Evolutionary conservation across 345 rosid genomes (phyloP).

Genomic region (Syzygium grande): DNA sequence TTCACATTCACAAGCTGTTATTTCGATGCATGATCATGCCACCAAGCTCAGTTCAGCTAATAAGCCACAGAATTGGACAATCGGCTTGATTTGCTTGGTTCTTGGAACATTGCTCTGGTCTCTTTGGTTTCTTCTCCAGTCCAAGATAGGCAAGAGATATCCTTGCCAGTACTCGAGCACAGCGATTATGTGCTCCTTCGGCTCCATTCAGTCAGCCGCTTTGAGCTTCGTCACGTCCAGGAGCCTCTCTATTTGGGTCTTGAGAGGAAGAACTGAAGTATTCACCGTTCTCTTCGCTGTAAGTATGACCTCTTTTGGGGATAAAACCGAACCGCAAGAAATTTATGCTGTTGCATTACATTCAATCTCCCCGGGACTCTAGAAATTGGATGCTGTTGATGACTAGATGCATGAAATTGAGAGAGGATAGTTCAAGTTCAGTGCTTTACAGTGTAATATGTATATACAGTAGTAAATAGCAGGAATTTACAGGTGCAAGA

Average conservation of each 20-base stretch:
- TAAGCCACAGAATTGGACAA: constrained; percentile 28
- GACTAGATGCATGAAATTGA: background rate
- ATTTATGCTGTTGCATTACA: background rate
- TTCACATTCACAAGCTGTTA: background rate
- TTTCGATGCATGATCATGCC: constrained; percentile 1
- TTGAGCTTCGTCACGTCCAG: constrained; percentile 36
- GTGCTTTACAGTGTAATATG: background rate
- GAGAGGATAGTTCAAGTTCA: background rate
- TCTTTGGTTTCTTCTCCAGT: constrained; percentile 49
- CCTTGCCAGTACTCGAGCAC: constrained; percentile 63
- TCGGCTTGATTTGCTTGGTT: constrained; percentile 36
- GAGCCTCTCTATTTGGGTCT: constrained; percentile 35
- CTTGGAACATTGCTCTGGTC: constrained; percentile 45
- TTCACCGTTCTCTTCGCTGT: constrained; percentile 45
- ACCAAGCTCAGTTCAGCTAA: constrained; percentile 1
- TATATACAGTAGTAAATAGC: background rate
- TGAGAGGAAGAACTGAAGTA: constrained; percentile 36
- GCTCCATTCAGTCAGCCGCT: constrained; percentile 46
- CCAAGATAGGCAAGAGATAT: constrained; percentile 28
- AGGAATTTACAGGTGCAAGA: background rate
- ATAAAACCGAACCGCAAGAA: background rate
- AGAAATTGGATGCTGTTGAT: background rate
- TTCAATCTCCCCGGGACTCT: background rate
- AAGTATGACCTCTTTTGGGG: constrained; percentile 5
- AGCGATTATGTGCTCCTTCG: constrained; percentile 49